Base-by-base conservation (phyloP, 2,329 filamentous ascomycete species). In the Didymella keratinophila region DNA sequence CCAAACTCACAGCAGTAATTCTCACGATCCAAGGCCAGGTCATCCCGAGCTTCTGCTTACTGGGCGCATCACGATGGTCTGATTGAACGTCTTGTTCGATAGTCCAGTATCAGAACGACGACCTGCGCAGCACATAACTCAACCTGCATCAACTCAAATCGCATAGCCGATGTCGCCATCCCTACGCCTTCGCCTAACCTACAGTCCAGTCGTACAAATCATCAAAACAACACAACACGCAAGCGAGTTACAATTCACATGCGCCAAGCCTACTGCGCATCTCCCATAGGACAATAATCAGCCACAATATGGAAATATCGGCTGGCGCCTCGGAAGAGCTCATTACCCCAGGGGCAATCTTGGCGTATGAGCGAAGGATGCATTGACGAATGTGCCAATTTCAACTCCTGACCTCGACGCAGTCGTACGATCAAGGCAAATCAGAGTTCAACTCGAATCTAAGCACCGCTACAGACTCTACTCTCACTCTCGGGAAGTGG, bases 1-100 rank as follows among this genome's bases (percentile, higher is more conserved):
- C 34, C 45, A 50, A 46, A 25, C 50, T 58, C 18, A 18, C 49
- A 49, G 32, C 21, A 51, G 50, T 41, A 51, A 50, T 54, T 28
- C 27, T 42, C 21, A 54, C 50, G 50, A 50, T 36, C 21, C 39
- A 28, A 46, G 5, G 16, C 25, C 41, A 45, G 56, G 39, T 23
- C 27, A 54, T 51, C 50, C 56, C 42, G 30, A 54, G 25, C 10
- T 42, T 20, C 34, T 46, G 39, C 56, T 50, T 41, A 36, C 12
- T 34, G 16, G 2, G 23, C 20, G 28, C 20, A 30, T 25, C 14
- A 42, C 14, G 25, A 27, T 53, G 41, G 41, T 54, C 45, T 53
- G 46, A 50, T 51, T 5, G 12, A 45, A 46, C 44, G 30, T 41
- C 44, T 25, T 21, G 34, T 41, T 23, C 32, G 54, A 53, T 58